Percentiles rank a stretch among this genome's conserved stretches.
Conservation (phyloP, 2,329 filamentous ascomycete genomes). For the Beauveria sp. region DNA sequence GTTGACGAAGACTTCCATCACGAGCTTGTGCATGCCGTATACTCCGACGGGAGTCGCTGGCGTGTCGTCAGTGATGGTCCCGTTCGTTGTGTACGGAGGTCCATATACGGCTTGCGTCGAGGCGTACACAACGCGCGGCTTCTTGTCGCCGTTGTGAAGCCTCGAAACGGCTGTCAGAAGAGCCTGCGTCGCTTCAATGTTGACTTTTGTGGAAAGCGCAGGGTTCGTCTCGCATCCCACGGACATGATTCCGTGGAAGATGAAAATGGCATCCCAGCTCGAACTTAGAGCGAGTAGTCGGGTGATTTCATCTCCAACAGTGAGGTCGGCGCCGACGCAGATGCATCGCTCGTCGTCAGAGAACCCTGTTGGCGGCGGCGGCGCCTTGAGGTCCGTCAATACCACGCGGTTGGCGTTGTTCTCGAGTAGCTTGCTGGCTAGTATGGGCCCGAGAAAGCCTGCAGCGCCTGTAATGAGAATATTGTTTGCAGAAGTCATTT, state of each 20-base stretch:
- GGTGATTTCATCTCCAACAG: conserved; percentile 20
- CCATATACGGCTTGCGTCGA: conserved; percentile 54
- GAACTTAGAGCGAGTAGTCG: neutral
- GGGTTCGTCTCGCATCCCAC: conserved; percentile 51
- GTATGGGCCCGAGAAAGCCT: conserved; percentile 57
- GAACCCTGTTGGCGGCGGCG: conserved; percentile 35
- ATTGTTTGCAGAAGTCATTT: conserved; percentile 10
- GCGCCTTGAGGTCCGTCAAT: conserved; percentile 49
- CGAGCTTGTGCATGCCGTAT: conserved; percentile 56
- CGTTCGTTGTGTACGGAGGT: conserved; percentile 36
- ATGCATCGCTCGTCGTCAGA: conserved; percentile 21
- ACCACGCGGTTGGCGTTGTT: conserved; percentile 34
- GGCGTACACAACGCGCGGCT: conserved; percentile 43
- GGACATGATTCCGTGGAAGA: conserved; percentile 58
- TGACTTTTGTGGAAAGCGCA: conserved; percentile 37
- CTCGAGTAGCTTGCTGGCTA: conserved; percentile 47
- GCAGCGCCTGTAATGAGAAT: conserved; percentile 58
- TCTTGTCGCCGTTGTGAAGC: conserved; percentile 32
- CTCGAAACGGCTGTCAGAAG: conserved; percentile 43
- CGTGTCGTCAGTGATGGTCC: conserved; percentile 26
- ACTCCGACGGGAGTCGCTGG: conserved; percentile 48
- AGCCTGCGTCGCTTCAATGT: conserved; percentile 46
- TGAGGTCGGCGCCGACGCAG: conserved; percentile 20
- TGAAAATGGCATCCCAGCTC: conserved; percentile 36
- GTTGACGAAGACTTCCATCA: conserved; percentile 40